These are phyloP conservation scores for Vicia villosa DNA, from an alignment of 306 rosid genomes.

Conservation along the genomic window DNA sequence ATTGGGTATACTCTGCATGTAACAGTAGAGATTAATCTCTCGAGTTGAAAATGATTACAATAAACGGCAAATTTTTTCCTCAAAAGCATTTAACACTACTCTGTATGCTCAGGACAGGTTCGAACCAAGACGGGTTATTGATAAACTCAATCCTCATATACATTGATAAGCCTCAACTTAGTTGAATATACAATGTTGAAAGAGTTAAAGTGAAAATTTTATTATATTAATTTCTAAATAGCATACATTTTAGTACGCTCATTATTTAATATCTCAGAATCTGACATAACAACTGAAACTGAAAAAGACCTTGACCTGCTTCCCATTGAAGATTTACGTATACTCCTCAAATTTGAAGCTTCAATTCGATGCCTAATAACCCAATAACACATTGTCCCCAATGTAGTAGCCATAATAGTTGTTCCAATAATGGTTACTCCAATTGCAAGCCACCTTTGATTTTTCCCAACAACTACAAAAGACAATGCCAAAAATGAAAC, in stretches of 20 bases:
- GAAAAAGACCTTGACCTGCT: conserved; percentile 74
- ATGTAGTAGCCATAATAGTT: conserved; percentile 78
- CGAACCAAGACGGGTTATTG: too few species aligned
- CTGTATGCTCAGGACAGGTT: too few species aligned
- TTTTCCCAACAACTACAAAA: conserved; percentile 77
- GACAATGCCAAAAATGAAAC: conserved; percentile 81
- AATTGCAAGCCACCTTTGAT: conserved; percentile 71
- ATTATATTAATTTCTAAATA: conserved; percentile 41
- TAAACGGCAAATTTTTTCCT: too few species aligned
- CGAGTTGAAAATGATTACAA: too few species aligned
- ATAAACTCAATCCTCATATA: too few species aligned
- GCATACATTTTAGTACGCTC: conserved; percentile 79
- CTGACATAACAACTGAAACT: conserved; percentile 62
- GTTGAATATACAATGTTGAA: not conserved
- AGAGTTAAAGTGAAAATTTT: not conserved
- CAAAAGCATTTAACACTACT: too few species aligned
- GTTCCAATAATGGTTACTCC: conserved; percentile 82
- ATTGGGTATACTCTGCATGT: too few species aligned
- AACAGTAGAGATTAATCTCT: too few species aligned
- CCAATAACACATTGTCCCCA: conserved; percentile 88
- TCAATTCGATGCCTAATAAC: conserved; percentile 82
- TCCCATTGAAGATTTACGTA: conserved; percentile 69
- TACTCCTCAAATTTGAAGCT: conserved; percentile 67
- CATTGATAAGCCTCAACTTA: too few species aligned
- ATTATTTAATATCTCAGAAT: conserved; percentile 71